Evolutionary conservation across 441 rosid genomes (phyloP).

Genomic region (Croton laevigatus): DNA sequence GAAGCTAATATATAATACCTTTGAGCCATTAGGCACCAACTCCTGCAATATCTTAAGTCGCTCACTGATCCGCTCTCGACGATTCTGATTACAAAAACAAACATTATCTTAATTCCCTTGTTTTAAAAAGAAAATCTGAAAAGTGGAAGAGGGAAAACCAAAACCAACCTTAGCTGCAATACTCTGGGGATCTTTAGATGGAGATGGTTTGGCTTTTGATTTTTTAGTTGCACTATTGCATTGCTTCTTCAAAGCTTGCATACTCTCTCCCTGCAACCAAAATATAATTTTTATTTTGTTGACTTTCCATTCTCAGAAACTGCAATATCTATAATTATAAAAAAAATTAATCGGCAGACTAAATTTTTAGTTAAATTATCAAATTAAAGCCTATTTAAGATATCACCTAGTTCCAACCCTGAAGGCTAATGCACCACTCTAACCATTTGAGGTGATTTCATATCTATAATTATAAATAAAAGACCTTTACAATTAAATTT

Average conservation of each 20-base stretch:
- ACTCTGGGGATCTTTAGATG: conserved; percentile 83
- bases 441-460: too few species aligned
- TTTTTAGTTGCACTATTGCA: conserved; percentile 35
- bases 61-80: conserved; percentile 87
- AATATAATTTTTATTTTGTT: not conserved
- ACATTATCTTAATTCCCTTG: not conserved
- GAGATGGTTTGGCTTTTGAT: conserved; percentile 43
- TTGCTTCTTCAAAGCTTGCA: conserved; percentile 59
- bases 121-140: too few species aligned
- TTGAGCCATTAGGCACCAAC: conserved; percentile 83
- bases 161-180: conserved; percentile 78
- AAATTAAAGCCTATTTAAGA: too few species aligned
- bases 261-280: conserved; percentile 46
- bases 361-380: too few species aligned
- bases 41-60: conserved; percentile 80
- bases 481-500: too few species aligned
- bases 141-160: not conserved
- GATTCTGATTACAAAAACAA: conserved; percentile 44
- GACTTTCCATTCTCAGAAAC: not conserved
- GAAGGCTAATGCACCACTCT: too few species aligned
- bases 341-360: too few species aligned
- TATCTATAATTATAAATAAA: not conserved
- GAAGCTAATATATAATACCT: conserved; percentile 34
- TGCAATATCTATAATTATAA: not conserved
- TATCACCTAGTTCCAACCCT: too few species aligned